A percentile compares a stretch with the other conserved stretches of the same genome.
These are phyloP conservation scores for Pseudogymnoascus sp. DNA, from an alignment of 2,329 filamentous ascomycete genomes.

Conservation along the genomic window DNA sequence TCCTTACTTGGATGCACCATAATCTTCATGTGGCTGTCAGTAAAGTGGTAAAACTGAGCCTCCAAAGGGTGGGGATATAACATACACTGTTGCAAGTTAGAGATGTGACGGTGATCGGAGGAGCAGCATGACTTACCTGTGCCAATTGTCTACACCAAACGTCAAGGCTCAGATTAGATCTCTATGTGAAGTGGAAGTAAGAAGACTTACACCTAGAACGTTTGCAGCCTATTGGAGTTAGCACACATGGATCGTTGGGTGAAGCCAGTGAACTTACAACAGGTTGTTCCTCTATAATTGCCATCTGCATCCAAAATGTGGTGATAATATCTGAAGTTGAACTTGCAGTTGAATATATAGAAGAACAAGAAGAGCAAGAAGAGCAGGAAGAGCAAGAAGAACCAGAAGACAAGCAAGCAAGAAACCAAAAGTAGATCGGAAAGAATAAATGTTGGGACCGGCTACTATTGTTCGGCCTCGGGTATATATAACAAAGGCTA, in stretches of 20 bases:
- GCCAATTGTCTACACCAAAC: not conserved
- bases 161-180: not conserved
- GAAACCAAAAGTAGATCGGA: not conserved
- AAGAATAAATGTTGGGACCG: not conserved
- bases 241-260: not conserved
- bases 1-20: constrained; percentile 35
- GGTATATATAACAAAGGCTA: not conserved
- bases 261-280: not conserved
- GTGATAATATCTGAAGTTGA: not conserved
- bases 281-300: constrained; percentile 1
- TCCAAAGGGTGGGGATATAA: not conserved
- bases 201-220: not conserved
- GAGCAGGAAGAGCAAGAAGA: not conserved
- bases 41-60: not conserved
- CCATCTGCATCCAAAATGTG: not conserved
- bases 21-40: constrained; percentile 23
- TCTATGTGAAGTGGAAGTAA: not conserved
- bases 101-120: not conserved
- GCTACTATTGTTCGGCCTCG: not conserved
- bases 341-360: not conserved
- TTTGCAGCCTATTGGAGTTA: not conserved
- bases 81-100: not conserved
- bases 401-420: not conserved
- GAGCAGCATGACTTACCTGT: not conserved
- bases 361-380: not conserved